Base-by-base conservation (phyloP, 345 rosid species). In the Sonneratia caseolaris region DNA sequence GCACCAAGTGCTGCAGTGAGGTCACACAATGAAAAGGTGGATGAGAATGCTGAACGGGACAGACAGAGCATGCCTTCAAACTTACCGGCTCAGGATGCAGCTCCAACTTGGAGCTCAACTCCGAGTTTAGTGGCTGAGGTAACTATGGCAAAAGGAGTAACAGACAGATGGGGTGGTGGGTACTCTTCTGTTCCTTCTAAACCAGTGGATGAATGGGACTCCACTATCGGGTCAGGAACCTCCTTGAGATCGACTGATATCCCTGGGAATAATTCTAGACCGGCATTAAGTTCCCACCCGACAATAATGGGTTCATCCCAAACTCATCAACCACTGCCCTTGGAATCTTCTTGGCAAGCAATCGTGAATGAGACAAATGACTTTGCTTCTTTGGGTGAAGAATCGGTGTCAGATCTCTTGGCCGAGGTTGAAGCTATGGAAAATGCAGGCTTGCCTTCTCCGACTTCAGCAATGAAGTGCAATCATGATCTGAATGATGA, bases 391-490 rank as follows among this genome's bases (percentile, higher is more conserved):
- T 77, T 85, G 65, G 88, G 74, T 56, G 98, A 92, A 81, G 99
- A 95, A 77, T 95, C 99, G 21, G 98, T 95, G 81, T 95, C 99
- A 66, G 99, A 95, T 81, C 89, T 95, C 64, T 79, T 95, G 84
- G 99, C 99, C n/a, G 98, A 92, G 81, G 97, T 92, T 73, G 99
- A 95, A 86, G 99, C 99, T 15, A 92, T 92, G 98, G 98, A 92
- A 77, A 78, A 82, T 76, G 66, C 66, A 0, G 88, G 89, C 61
- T 81, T 92, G 72, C 84, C 91, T 71, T 90, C 98, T 35, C 91
- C 97, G 32, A 89, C 97, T 76, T 89, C 92, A 11, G 85, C 76
- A 70, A 72, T 89, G 73, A 86, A 78, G 68, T 76, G 81, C 45
- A 78, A 70, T 56, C 71, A 70, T 13, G 92, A 84, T 53, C 80